Conservation (phyloP, 129 eudicot species). For the Helichrysum umbraculigerum region DNA sequence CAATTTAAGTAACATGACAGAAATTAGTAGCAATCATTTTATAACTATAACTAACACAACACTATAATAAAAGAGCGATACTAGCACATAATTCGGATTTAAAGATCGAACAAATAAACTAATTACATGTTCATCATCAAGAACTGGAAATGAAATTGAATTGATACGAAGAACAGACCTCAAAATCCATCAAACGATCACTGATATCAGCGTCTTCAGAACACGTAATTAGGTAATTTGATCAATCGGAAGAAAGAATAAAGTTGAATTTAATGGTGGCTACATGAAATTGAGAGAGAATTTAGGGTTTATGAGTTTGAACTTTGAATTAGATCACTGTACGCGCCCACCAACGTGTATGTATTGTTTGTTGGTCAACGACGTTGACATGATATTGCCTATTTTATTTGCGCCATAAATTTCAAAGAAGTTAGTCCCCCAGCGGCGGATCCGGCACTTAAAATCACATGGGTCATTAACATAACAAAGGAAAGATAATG, state of each 20-base stretch:
- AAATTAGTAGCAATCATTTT: neutral
- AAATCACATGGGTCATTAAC: no score
- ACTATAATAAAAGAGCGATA: slow-evolving; percentile 35
- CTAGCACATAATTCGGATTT: neutral
- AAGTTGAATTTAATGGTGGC: neutral
- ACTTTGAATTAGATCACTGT: neutral
- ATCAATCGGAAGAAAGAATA: no score
- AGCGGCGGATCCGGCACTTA: no score
- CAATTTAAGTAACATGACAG: neutral
- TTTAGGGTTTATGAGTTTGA: neutral
- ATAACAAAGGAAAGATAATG: no score
- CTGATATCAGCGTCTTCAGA: neutral
- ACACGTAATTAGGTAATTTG: no score
- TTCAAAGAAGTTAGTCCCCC: no score
- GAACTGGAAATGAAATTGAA: neutral
- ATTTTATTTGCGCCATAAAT: neutral
- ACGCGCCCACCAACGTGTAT: neutral
- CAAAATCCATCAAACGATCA: neutral
- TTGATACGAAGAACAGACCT: neutral
- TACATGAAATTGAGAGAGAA: neutral
- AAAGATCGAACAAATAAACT: neutral
- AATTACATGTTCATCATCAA: neutral
- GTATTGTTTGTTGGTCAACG: neutral
- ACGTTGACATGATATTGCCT: neutral
- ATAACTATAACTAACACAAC: neutral